Percentiles rank a stretch among this genome's conserved stretches.
Evolutionary conservation across 176 grass and related monocot species (phyloP).

Genomic region (Paspalum notatum): DNA sequence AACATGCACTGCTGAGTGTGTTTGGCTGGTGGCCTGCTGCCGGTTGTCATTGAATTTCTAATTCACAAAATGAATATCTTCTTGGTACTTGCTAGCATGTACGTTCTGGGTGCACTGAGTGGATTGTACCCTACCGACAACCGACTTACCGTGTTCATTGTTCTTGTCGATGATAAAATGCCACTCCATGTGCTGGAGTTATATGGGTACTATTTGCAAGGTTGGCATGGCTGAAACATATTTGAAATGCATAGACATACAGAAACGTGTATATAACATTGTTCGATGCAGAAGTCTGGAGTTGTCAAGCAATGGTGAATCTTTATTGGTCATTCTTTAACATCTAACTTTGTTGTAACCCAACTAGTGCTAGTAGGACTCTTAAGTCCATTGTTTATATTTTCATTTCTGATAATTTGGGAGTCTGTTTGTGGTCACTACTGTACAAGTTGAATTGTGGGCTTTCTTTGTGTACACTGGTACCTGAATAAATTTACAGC

Average conservation of each 20-base stretch:
- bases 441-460: neutral
- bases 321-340: slow-evolving; percentile 11
- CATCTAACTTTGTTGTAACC: neutral
- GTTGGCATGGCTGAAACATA: slow-evolving; percentile 1
- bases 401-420: slow-evolving; percentile 5
- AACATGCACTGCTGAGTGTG: neutral
- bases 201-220: neutral
- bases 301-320: slow-evolving; percentile 25
- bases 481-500: neutral
- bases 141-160: neutral
- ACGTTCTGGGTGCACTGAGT: neutral
- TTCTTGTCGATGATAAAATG: neutral
- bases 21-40: neutral
- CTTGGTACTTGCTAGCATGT: neutral
- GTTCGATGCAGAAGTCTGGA: slow-evolving; percentile 15
- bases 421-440: neutral
- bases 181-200: neutral
- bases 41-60: neutral
- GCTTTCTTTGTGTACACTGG: neutral
- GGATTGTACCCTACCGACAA: neutral
- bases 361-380: slow-evolving; percentile 17
- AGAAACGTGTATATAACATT: neutral
- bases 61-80: slow-evolving; percentile 17
- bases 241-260: neutral
- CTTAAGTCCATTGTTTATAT: slow-evolving; percentile 9